Evolutionary conservation across 495 filamentous ascomycete species (phyloP), one percentile per base, ranked within the genome.

Genomic region (Lineolata rhizophorae): DNA sequence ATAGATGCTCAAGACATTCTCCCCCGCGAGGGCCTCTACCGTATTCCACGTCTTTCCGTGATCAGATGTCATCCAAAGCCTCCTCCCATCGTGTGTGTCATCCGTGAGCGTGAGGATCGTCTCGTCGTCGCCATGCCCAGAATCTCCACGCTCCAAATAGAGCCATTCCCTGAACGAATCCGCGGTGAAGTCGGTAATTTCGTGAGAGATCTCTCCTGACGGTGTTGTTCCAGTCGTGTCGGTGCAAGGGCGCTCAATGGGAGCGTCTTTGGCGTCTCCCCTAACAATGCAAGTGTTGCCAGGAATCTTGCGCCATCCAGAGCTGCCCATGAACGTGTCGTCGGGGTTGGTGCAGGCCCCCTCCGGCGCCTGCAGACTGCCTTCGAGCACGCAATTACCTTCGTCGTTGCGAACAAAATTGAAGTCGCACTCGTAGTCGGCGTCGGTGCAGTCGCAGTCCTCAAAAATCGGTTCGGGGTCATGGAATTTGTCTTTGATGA

Each of bases 341-440:
- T 61, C 56, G 14, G 56, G 57, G 0, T 66, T 53, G 43, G 72
- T 65, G 54, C 87, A 97, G 15, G 59, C 50, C 2, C 61, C 74
- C 25, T 70, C 58, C 2, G 70, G 65, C 3, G 57, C 43, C 3
- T 42, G 38, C 31, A 67, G 34, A 5, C 50, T 29, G 0, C 65
- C 71, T 10, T 69, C 59, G 0, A 67, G 62, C 4, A 69, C 50
- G 45, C 87, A 97, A 27, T 67, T 63, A 20, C 61, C 51, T 35
- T 76, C 67, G n/a, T 72, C 63, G 27, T 58, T 61, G 30, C 57
- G 60, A 27, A 67, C 53, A 46, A 87, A 94, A 48, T 85, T 84
- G 58, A 72, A 90, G 46, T 94, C 81, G 50, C 87, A 97, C 51
- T 97, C 87, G 45, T 79, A 97, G 51, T 97, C 87, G 20, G 61